Evolutionary conservation across 2,329 filamentous ascomycete genomes (phyloP), one percentile per base, ranked within the genome.

Genomic region (Teratosphaeria viscida): DNA sequence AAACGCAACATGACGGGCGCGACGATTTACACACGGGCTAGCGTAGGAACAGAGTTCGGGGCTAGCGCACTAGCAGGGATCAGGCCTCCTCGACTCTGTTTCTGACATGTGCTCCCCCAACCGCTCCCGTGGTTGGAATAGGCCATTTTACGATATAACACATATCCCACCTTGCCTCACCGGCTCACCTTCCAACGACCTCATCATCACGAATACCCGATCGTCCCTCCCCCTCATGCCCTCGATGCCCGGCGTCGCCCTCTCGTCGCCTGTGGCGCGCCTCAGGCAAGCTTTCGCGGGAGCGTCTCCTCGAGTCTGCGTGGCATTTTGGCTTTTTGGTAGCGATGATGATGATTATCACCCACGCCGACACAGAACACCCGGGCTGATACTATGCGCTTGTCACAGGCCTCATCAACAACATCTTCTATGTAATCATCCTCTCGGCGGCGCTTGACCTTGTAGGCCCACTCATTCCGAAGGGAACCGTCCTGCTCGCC

Each of bases 311-410:
- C 79, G 86, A 56, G 89, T 96, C 16, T 81, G 90, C 59, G 71
- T 85, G 56, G 89, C 92, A 32, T 97, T 97, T 70, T 97, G 92
- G 92, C 80, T 96, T 2, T 95, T 97, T 70, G 92, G 92, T 96
- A 78, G 66, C 75, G 64, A 23, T 23, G 23, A 23, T 23, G 26
- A 26, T 37, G 27, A 54, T 32, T 11, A 12, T 32, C 7, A 32
- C 29, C 29, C 26, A 54, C 11, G 12, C 53, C 16, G 37, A 43
- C 37, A 5, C 37, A 43, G 19, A 19, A 49, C 8, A 8, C 5
- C 43, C 43, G 8, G 5, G 43, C 43, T 49, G 43, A 49, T 11
- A 49, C 10, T 3, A 49, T 19, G 19, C 19, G 16, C 4, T 2
- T 49, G 43, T 43, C 29, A 29, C 69, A 92, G 90, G 90, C 57